phyloP scores from a whole-genome alignment of 1,284 basidiomycete genomes.

The Porodaedalea pini region DNA sequence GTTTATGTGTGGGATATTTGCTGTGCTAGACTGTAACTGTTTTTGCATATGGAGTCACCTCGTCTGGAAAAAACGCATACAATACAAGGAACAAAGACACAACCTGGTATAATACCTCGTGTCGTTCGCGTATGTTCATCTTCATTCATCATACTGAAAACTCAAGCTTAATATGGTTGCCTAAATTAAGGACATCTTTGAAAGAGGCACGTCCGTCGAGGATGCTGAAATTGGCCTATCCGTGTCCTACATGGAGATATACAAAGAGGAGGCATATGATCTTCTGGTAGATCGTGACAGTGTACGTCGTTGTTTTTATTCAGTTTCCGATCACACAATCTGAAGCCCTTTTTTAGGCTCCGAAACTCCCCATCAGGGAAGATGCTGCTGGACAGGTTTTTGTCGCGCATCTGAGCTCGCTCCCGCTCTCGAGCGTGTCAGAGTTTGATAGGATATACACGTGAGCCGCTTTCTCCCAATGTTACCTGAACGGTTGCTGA shows the following conservation, averaged over 20 bases:
- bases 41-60: slow-evolving; percentile 80
- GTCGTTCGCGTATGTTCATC: slow-evolving; percentile 52
- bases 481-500: neutral
- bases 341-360: slow-evolving; percentile 45
- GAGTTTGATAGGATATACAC: slow-evolving; percentile 66
- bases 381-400: slow-evolving; percentile 73
- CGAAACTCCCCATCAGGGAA: slow-evolving; percentile 77
- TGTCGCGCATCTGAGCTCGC: slow-evolving; percentile 64
- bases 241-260: slow-evolving; percentile 82
- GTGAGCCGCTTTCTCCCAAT: slow-evolving; percentile 38
- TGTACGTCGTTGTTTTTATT: slow-evolving; percentile 36
- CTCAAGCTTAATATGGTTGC: slow-evolving; percentile 1
- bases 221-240: slow-evolving; percentile 42
- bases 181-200: slow-evolving; percentile 28
- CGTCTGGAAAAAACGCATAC: slow-evolving; percentile 82
- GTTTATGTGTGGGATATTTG: neutral
- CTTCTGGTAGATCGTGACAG: slow-evolving; percentile 67
- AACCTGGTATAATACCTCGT: slow-evolving; percentile 79
- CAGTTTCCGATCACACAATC: neutral
- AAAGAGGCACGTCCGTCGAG: slow-evolving; percentile 19
- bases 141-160: neutral
- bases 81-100: slow-evolving; percentile 69
- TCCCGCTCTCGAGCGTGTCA: slow-evolving; percentile 46
- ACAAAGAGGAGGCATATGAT: slow-evolving; percentile 84
- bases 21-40: slow-evolving; percentile 64